Evolutionary conservation across 805 yeast species (phyloP).

Genomic region (Metschnikowia gelsemii): DNA sequence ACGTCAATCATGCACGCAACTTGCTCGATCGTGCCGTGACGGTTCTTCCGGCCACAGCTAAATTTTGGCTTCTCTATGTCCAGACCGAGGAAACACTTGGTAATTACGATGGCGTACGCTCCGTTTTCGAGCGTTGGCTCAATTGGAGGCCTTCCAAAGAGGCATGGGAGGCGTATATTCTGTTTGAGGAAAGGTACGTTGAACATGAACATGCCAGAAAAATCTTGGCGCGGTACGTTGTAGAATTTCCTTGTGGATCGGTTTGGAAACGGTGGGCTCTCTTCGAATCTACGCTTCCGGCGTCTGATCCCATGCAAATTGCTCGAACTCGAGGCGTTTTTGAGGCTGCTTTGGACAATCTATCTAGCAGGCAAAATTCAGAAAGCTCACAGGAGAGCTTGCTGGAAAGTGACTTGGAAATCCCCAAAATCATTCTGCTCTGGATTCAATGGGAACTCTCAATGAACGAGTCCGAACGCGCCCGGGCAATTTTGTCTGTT

Average conservation of each 20-base stretch:
- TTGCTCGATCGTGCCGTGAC: conserved; percentile 75
- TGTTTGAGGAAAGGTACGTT: conserved; percentile 68
- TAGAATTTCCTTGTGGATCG: conserved; percentile 36
- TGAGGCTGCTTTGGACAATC: conserved; percentile 61
- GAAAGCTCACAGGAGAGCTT: too few relatives aligned
- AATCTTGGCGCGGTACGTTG: conserved; percentile 52
- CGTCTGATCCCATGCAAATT: conserved; percentile 26
- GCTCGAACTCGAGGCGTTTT: conserved; percentile 61
- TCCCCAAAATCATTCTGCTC: conserved; percentile 34
- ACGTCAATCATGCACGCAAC: conserved; percentile 86
- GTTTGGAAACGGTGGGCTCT: conserved; percentile 77
- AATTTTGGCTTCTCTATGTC: conserved; percentile 82
- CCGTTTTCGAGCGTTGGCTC: conserved; percentile 77
- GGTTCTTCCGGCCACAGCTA: conserved; percentile 73
- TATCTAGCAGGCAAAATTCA: too few relatives aligned
- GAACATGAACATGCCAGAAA: conserved; percentile 55
- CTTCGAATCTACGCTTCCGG: conserved; percentile 53
- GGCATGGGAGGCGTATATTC: conserved; percentile 76
- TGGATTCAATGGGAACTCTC: conserved; percentile 76
- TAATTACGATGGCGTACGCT: conserved; percentile 58
- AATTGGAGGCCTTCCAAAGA: conserved; percentile 64
- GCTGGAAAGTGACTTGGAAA: conserved; percentile 7
- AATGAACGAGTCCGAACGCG: conserved; percentile 60
- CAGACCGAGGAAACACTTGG: conserved; percentile 78
- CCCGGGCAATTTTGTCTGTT: conserved; percentile 53